Evolutionary conservation across 805 yeast species (phyloP).

Genomic region (Saturnispora sekii): DNA sequence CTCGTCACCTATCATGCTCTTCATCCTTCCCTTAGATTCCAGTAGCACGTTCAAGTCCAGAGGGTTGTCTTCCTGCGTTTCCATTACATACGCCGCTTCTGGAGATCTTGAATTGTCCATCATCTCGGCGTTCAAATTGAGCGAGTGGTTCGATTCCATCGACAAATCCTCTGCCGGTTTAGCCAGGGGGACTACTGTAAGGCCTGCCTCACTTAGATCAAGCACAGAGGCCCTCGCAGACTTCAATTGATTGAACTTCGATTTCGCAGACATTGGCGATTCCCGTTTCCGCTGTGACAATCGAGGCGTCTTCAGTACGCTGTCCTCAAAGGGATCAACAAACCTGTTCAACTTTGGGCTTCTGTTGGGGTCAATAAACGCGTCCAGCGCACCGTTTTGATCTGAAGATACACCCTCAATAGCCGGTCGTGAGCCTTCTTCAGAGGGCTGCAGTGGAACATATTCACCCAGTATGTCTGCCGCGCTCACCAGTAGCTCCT

Average conservation of each 20-base stretch:
- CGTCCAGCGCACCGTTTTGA: too few relatives aligned
- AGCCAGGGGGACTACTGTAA: not conserved
- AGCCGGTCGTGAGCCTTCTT: too few relatives aligned
- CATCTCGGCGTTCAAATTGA: slow-evolving; percentile 3
- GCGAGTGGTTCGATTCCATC: not conserved
- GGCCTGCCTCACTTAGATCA: not conserved
- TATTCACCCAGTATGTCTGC: too few relatives aligned
- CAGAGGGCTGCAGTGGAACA: too few relatives aligned
- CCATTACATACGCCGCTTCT: slow-evolving; percentile 6
- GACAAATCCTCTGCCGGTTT: not conserved
- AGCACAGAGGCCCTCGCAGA: not conserved
- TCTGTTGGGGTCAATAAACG: slow-evolving; percentile 6
- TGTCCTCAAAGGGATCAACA: slow-evolving; percentile 30
- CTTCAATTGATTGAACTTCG: slow-evolving; percentile 2
- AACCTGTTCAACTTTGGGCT: slow-evolving; percentile 24
- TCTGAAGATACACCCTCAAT: too few relatives aligned
- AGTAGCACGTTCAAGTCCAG: not conserved
- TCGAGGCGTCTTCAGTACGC: slow-evolving; percentile 14
- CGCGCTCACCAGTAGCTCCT: too few relatives aligned
- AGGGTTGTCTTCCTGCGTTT: slow-evolving; percentile 6
- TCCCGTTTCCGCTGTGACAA: not conserved
- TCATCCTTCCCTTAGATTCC: not conserved
- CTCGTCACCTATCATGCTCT: slow-evolving; percentile 5
- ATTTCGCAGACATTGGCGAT: slow-evolving; percentile 3
- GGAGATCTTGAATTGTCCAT: slow-evolving; percentile 2